Conservation (phyloP, 2,329 filamentous ascomycete genomes). For the Fusarium drepaniforme region DNA sequence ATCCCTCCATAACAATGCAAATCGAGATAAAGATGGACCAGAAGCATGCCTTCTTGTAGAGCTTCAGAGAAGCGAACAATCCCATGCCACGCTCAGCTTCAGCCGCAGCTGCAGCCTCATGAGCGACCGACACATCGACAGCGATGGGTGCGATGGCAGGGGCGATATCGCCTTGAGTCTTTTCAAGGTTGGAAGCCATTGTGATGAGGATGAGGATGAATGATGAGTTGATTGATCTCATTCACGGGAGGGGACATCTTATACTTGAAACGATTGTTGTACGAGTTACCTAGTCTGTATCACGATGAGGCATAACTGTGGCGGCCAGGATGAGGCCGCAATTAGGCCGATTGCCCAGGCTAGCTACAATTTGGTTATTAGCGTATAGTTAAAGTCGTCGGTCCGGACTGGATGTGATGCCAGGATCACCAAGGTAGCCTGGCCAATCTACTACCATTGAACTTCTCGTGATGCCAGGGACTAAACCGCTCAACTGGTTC, state of each 20-base stretch:
- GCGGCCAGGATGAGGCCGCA: conserved; percentile 4
- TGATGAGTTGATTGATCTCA: neutral
- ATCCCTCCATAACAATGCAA: conserved; percentile 56
- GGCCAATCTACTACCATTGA: too few species aligned
- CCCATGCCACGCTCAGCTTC: conserved; percentile 50
- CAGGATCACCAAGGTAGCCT: too few species aligned
- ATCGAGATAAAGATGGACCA: conserved; percentile 55
- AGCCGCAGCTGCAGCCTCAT: conserved; percentile 45
- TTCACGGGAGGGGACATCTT: neutral
- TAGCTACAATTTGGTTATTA: neutral
- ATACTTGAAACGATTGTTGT: neutral
- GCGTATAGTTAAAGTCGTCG: neutral
- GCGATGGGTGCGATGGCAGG: conserved; percentile 11
- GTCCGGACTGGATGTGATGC: neutral
- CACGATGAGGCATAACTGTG: neutral
- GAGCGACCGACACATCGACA: conserved; percentile 30
- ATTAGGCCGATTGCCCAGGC: conserved; percentile 11
- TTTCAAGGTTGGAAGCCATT: conserved; percentile 30
- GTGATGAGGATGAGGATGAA: neutral
- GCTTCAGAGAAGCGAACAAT: conserved; percentile 51
- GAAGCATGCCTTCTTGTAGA: conserved; percentile 53
- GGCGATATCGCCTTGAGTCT: conserved; percentile 20
- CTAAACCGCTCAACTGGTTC: neutral
- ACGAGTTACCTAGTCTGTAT: neutral
- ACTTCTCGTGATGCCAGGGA: too few species aligned